phyloP scores from a whole-genome alignment of 2,329 filamentous ascomycete genomes.

The Fusarium sublunatum region DNA sequence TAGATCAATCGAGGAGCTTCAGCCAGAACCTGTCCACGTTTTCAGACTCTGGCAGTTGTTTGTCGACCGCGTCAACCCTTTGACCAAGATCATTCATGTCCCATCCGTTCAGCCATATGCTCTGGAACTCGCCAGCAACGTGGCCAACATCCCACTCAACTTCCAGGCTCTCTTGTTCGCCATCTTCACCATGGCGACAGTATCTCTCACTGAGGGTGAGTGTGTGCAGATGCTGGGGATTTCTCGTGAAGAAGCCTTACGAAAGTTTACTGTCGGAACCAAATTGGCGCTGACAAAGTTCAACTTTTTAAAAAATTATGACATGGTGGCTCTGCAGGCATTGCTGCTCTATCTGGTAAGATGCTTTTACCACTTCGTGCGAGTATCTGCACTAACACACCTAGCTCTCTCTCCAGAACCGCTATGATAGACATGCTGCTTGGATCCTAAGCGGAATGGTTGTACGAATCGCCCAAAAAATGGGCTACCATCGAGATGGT shows the following conservation, averaged over 20 bases:
- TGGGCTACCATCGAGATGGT: slow-evolving; percentile 74
- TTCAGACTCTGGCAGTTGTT: slow-evolving; percentile 81
- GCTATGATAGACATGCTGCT: slow-evolving; percentile 68
- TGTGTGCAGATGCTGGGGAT: slow-evolving; percentile 64
- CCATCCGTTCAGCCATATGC: slow-evolving; percentile 75
- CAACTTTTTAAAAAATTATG: slow-evolving; percentile 69
- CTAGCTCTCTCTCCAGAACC: slow-evolving; percentile 66
- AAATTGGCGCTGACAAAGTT: slow-evolving; percentile 62
- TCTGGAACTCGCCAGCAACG: slow-evolving; percentile 69
- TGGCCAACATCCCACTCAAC: slow-evolving; percentile 65
- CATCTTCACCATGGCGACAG: slow-evolving; percentile 71
- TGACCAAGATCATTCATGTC: slow-evolving; percentile 78
- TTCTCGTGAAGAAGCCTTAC: slow-evolving; percentile 61
- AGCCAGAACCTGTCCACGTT: slow-evolving; percentile 73
- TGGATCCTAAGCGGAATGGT: slow-evolving; percentile 71
- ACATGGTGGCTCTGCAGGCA: slow-evolving; percentile 69
- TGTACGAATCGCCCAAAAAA: slow-evolving; percentile 73
- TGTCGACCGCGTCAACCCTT: slow-evolving; percentile 78
- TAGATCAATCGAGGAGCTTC: slow-evolving; percentile 61
- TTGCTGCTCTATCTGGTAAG: slow-evolving; percentile 67
- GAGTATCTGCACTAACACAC: slow-evolving; percentile 21
- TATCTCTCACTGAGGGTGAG: slow-evolving; percentile 67
- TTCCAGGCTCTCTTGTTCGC: slow-evolving; percentile 71
- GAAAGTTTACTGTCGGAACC: slow-evolving; percentile 63
- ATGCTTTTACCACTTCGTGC: not conserved